phyloP scores from a whole-genome alignment of 768 basidiomycete species.

The Suillus placidus region DNA sequence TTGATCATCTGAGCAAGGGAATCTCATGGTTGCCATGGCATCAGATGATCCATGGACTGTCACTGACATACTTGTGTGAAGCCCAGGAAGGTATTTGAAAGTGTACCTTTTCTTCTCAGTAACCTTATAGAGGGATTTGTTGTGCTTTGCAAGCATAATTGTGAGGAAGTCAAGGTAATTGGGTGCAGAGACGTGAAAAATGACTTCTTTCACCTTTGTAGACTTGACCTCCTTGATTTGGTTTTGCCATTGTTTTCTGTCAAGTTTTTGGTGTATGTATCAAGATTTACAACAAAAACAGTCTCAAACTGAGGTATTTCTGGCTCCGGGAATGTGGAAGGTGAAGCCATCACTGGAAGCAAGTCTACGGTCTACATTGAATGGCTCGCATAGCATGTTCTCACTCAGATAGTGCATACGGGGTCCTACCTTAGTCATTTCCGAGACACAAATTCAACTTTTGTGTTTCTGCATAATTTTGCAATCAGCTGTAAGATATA shows the following conservation, averaged over 20 bases:
- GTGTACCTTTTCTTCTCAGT: slow-evolving; percentile 5
- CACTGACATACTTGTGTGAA: not conserved
- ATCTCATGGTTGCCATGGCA: too few relatives aligned
- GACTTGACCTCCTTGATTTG: slow-evolving; percentile 3
- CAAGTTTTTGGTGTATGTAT: not conserved
- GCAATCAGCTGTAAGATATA: too few relatives aligned
- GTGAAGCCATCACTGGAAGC: too few relatives aligned
- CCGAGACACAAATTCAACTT: too few relatives aligned
- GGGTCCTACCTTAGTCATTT: too few relatives aligned
- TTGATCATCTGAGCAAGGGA: not conserved
- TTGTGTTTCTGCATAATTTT: too few relatives aligned
- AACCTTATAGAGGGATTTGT: slow-evolving; percentile 1
- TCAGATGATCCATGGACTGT: too few relatives aligned
- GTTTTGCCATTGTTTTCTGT: not conserved
- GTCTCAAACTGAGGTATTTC: not conserved
- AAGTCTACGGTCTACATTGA: too few relatives aligned
- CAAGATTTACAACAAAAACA: not conserved
- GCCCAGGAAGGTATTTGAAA: slow-evolving; percentile 2
- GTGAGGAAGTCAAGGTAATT: slow-evolving; percentile 7
- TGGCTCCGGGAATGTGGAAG: too few relatives aligned
- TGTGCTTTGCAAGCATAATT: slow-evolving; percentile 1
- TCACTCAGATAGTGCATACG: too few relatives aligned
- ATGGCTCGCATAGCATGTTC: too few relatives aligned
- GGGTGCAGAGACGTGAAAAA: not conserved
- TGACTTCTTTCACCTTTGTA: slow-evolving; percentile 5